Percentiles rank a stretch among this genome's conserved stretches.
These are phyloP conservation scores for Fusarium sp. DNA, from an alignment of 2,329 filamentous ascomycete genomes.

Conservation along the genomic window DNA sequence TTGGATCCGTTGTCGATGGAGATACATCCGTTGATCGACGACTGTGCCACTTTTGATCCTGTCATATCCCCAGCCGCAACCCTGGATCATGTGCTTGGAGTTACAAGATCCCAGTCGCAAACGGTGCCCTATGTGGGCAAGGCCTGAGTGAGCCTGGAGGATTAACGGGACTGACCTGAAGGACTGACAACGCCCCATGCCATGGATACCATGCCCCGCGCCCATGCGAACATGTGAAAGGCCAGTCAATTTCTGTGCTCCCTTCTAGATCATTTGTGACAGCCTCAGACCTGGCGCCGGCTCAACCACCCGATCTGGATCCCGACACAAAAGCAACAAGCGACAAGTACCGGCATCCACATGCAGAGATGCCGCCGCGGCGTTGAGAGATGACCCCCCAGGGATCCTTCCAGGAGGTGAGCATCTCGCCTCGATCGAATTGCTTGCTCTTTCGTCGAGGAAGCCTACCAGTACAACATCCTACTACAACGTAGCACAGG, in stretches of 20 bases:
- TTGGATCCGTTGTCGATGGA: constrained; percentile 8
- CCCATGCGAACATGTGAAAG: constrained; percentile 30
- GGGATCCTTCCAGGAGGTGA: constrained; percentile 6
- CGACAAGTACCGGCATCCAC: constrained; percentile 40
- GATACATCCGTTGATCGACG: constrained; percentile 31
- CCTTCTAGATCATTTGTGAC: constrained; percentile 25
- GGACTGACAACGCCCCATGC: background rate
- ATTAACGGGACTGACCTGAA: background rate
- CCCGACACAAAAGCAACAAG: constrained; percentile 33
- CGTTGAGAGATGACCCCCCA: constrained; percentile 13
- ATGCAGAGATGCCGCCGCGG: constrained; percentile 23
- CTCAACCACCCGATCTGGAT: constrained; percentile 38
- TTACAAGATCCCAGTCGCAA: constrained; percentile 10
- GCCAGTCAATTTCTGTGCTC: background rate
- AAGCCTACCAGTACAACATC: constrained; percentile 14
- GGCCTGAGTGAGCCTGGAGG: background rate
- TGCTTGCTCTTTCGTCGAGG: constrained; percentile 7
- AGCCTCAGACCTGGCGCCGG: constrained; percentile 29
- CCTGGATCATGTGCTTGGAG: constrained; percentile 21
- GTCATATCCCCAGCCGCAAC: constrained; percentile 5
- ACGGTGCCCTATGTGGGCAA: background rate
- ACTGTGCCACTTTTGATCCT: constrained; percentile 28
- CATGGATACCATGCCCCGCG: background rate
- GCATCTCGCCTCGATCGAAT: constrained; percentile 13
- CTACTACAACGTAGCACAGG: constrained; percentile 12